Percentiles rank a stretch among this genome's conserved stretches.
Evolutionary conservation across 2,329 filamentous ascomycete species (phyloP).

Genomic region (Venturiaceae sp.): DNA sequence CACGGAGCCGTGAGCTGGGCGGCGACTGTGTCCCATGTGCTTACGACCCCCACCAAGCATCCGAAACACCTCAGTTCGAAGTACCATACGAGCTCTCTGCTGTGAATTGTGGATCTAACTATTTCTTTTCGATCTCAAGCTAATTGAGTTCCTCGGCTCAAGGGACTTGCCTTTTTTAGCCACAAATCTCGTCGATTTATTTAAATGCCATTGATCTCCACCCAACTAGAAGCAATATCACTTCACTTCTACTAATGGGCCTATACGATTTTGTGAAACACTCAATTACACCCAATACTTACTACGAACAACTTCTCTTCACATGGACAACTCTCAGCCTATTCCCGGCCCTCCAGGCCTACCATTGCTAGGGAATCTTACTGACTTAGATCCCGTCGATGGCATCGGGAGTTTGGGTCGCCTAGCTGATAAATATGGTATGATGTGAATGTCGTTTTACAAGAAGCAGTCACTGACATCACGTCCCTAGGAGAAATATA

Average conservation of each 20-base stretch:
- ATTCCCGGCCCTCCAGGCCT: constrained; percentile 2
- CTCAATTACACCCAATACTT: neutral
- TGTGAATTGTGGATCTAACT: neutral
- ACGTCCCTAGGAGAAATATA: neutral
- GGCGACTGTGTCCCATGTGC: neutral
- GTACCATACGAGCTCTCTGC: neutral
- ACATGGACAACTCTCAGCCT: neutral
- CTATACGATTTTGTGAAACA: neutral
- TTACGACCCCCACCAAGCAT: neutral
- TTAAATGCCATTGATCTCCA: neutral
- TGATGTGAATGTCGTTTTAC: neutral
- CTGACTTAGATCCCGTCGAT: constrained; percentile 1
- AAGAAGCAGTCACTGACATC: neutral
- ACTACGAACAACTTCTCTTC: neutral
- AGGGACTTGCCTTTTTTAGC: neutral
- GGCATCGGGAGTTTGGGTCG: neutral
- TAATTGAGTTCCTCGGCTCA: neutral
- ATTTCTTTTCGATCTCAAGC: neutral
- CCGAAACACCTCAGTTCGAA: neutral
- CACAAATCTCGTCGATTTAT: neutral
- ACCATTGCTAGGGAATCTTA: constrained; percentile 5
- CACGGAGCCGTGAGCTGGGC: no score
- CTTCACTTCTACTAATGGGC: no score
- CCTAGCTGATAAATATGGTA: constrained; percentile 3
- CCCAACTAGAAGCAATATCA: neutral